Conservation (phyloP, 768 basidiomycete genomes). For the Pleurotus ostreatus region DNA sequence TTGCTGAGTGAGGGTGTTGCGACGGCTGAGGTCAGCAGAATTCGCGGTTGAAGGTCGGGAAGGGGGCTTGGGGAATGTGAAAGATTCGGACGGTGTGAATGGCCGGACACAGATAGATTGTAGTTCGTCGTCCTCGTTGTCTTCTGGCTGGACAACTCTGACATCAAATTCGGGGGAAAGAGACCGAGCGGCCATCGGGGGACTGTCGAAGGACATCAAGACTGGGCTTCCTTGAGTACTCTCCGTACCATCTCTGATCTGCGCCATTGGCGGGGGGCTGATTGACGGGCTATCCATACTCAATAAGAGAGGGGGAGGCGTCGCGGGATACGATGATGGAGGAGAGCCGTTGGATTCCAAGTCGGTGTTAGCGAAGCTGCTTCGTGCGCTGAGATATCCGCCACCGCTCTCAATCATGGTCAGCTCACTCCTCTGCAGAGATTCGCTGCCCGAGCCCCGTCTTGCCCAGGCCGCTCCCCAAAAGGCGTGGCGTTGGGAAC, state of each 20-base stretch:
- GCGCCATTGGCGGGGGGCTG: conserved; percentile 48
- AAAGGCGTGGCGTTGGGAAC: conserved; percentile 34
- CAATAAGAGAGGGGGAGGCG: background rate
- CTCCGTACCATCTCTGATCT: conserved; percentile 35
- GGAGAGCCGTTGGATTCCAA: conserved; percentile 36
- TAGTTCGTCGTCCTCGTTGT: background rate
- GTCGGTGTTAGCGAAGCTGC: conserved; percentile 60
- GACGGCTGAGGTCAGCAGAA: background rate
- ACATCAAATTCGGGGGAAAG: background rate
- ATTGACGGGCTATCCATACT: conserved; percentile 1
- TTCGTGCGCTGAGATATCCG: conserved; percentile 35
- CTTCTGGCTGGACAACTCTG: background rate
- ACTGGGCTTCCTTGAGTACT: conserved; percentile 5
- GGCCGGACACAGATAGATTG: conserved; percentile 1
- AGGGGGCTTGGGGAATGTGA: conserved; percentile 6
- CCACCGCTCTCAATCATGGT: conserved; percentile 6
- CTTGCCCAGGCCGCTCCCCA: conserved; percentile 39
- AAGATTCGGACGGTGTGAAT: conserved; percentile 2
- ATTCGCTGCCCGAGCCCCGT: conserved; percentile 11
- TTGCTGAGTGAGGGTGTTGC: background rate
- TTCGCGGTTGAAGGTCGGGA: conserved; percentile 4
- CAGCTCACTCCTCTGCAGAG: conserved; percentile 1
- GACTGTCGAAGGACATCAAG: conserved; percentile 6
- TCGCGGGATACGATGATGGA: conserved; percentile 17
- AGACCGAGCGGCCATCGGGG: background rate